phyloP scores from a whole-genome alignment of 2,329 filamentous ascomycete species.

The Hymenoscyphus fraxineus region DNA sequence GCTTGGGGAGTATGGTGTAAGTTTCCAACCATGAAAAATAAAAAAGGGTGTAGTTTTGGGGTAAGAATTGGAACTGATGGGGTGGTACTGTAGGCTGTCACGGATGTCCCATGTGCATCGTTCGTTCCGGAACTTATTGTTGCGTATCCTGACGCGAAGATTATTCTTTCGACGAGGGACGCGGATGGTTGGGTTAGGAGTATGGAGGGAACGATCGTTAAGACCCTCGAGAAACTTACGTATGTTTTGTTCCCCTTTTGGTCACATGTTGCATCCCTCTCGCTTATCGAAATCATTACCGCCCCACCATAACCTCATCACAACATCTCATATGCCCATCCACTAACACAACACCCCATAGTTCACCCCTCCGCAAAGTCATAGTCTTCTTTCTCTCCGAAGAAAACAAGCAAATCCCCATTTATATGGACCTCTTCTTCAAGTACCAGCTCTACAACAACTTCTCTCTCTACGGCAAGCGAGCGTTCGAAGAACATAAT shows the following conservation, averaged over 20 bases:
- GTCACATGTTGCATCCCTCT: neutral
- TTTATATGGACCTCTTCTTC: neutral
- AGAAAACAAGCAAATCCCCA: neutral
- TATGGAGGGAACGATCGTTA: neutral
- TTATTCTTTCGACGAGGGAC: constrained; percentile 7
- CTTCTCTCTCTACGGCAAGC: constrained; percentile 1
- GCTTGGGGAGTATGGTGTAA: constrained; percentile 4
- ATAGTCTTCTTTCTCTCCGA: too few species aligned
- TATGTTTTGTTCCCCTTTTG: neutral
- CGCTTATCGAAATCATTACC: neutral
- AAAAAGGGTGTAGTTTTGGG: too few species aligned
- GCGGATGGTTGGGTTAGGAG: neutral
- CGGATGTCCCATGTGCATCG: constrained; percentile 4
- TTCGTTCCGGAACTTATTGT: constrained; percentile 30
- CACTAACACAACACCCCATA: neutral
- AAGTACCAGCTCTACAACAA: constrained; percentile 6
- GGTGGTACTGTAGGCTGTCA: neutral
- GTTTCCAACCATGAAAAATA: neutral
- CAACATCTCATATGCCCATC: neutral
- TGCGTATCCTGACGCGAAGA: constrained; percentile 18
- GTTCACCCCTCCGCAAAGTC: too few species aligned
- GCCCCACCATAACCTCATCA: too few species aligned
- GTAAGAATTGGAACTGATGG: neutral
- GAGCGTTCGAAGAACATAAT: neutral
- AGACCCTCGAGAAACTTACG: neutral